phyloP scores from a whole-genome alignment of 495 filamentous ascomycete species.

The Penicillium flavigenum region DNA sequence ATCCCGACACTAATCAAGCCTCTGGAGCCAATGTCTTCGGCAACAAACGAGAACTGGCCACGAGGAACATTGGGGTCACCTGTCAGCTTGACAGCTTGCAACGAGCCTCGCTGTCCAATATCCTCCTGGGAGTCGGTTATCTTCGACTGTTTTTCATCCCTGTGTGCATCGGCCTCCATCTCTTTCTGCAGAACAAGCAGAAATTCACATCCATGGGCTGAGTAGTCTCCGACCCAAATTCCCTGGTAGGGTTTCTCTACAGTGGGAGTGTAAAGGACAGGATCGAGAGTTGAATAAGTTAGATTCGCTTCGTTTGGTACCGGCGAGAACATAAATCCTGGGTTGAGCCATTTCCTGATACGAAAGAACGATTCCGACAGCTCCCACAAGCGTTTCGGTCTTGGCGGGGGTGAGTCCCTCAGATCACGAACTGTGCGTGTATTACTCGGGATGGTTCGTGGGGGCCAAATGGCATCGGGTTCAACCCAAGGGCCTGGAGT shows the following conservation, averaged over 20 bases:
- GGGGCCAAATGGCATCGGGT: slow-evolving; percentile 65
- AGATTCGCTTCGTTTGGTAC: slow-evolving; percentile 63
- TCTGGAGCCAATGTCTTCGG: slow-evolving; percentile 66
- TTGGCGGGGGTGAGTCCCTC: slow-evolving; percentile 37
- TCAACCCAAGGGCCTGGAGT: slow-evolving; percentile 34
- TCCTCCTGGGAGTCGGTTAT: not conserved
- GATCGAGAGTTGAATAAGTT: slow-evolving; percentile 75
- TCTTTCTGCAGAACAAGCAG: slow-evolving; percentile 74
- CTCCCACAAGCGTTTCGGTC: slow-evolving; percentile 43
- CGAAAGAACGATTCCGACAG: slow-evolving; percentile 67
- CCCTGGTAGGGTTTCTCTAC: slow-evolving; percentile 78
- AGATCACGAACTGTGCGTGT: slow-evolving; percentile 30
- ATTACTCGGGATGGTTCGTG: slow-evolving; percentile 61
- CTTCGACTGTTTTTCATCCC: not conserved
- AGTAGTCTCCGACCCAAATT: slow-evolving; percentile 91
- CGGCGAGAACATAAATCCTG: slow-evolving; percentile 35
- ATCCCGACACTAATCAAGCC: slow-evolving; percentile 62
- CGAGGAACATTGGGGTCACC: slow-evolving; percentile 87
- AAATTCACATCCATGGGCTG: slow-evolving; percentile 85
- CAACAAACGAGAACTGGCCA: slow-evolving; percentile 77
- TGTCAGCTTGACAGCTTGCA: slow-evolving; percentile 86
- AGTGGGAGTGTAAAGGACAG: slow-evolving; percentile 71
- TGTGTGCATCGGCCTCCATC: not conserved
- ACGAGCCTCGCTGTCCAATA: slow-evolving; percentile 46
- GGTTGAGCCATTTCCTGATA: slow-evolving; percentile 70